These are phyloP conservation scores for Penicillium fuscoglaucum DNA, from an alignment of 2,329 filamentous ascomycete genomes.

Conservation along the genomic window DNA sequence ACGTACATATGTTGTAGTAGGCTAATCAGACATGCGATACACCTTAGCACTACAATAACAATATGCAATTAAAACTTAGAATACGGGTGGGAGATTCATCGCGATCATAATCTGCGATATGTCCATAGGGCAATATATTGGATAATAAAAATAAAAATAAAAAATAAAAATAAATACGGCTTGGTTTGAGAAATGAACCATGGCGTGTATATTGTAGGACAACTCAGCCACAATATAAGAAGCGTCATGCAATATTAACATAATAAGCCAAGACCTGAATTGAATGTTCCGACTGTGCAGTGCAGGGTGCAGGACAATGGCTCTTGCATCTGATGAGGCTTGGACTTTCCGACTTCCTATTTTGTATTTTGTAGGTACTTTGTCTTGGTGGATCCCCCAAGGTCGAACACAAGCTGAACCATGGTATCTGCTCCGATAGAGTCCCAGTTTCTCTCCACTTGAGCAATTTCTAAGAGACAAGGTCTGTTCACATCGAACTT, in stretches of 20 bases:
- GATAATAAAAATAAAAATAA: not conserved
- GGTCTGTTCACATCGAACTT: not conserved
- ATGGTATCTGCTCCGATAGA: not conserved
- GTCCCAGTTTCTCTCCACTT: not conserved
- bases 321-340: not conserved
- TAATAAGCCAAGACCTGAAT: not conserved
- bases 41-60: not conserved
- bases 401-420: not conserved
- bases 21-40: not conserved
- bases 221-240: conserved; percentile 1
- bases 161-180: not conserved
- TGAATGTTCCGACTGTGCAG: conserved; percentile 10
- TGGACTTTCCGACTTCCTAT: not conserved
- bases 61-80: not conserved
- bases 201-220: not conserved
- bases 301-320: conserved; percentile 11
- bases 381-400: no score
- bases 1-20: not conserved
- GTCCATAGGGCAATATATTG: not conserved
- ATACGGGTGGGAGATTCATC: not conserved
- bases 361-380: no score
- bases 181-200: not conserved
- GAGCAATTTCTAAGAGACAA: not conserved
- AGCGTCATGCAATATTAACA: not conserved
- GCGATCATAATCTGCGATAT: not conserved